Conservation (phyloP, 2,329 filamentous ascomycete genomes). For the Exophiala alcalophila region DNA sequence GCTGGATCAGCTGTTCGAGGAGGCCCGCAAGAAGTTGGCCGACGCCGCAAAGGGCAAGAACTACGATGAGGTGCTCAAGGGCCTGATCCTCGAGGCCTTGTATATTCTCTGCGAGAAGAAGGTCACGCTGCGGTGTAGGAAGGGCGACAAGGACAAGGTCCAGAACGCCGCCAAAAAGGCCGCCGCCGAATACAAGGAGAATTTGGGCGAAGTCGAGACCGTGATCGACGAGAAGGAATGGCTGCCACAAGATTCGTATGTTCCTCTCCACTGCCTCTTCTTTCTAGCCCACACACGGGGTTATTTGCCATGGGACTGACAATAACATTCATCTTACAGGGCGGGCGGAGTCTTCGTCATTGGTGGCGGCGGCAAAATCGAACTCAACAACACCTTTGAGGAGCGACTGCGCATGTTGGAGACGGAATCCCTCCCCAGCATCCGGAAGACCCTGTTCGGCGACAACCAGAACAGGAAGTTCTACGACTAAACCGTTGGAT, state of each 20-base stretch:
- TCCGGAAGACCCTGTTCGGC: constrained; percentile 85
- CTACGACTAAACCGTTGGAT: constrained; percentile 65
- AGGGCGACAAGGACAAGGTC: constrained; percentile 72
- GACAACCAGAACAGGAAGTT: constrained; percentile 95
- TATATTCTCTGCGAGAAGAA: constrained; percentile 83
- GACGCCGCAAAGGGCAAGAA: constrained; percentile 65
- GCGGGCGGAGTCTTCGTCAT: constrained; percentile 79
- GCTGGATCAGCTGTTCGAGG: constrained; percentile 84
- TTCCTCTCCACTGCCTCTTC: constrained; percentile 28
- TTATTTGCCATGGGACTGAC: background rate
- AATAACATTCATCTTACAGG: constrained; percentile 48
- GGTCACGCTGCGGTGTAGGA: constrained; percentile 69
- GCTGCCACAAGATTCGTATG: constrained; percentile 79
- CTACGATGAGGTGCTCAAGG: constrained; percentile 74
- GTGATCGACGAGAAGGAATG: constrained; percentile 75
- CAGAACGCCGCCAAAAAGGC: constrained; percentile 77
- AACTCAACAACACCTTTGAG: constrained; percentile 98
- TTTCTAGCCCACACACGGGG: background rate
- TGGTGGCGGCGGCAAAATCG: constrained; percentile 85
- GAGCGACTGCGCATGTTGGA: constrained; percentile 83
- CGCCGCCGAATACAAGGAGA: constrained; percentile 77
- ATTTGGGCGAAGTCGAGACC: constrained; percentile 65
- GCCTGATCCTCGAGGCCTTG: constrained; percentile 81
- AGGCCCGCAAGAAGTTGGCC: constrained; percentile 68
- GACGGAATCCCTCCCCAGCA: constrained; percentile 75